Evolutionary conservation across 257 asterid species (phyloP).

Genomic region (Echites panduratus): DNA sequence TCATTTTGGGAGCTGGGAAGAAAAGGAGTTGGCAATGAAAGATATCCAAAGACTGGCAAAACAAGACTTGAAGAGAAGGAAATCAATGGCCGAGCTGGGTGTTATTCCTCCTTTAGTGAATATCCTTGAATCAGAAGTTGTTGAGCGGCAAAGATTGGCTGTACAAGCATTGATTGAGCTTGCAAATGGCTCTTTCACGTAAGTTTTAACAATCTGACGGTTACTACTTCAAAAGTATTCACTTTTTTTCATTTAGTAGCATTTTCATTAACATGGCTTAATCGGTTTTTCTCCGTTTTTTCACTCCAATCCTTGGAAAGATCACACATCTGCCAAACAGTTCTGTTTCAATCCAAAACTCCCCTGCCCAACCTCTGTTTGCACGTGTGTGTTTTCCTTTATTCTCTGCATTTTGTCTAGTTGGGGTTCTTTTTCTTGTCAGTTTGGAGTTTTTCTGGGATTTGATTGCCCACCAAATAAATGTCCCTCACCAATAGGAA

Average conservation of each 20-base stretch:
- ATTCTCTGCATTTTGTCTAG: no score
- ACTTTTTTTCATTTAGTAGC: neutral
- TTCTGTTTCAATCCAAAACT: no score
- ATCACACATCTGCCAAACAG: neutral
- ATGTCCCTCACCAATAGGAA: neutral
- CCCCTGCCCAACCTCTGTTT: no score
- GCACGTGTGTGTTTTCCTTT: neutral
- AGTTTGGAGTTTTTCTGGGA: no score
- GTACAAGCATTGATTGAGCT: constrained; percentile 58
- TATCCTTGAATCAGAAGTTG: constrained; percentile 60
- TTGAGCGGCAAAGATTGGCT: constrained; percentile 53
- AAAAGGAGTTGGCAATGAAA: constrained; percentile 59
- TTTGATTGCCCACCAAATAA: constrained; percentile 10
- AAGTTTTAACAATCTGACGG: constrained; percentile 27
- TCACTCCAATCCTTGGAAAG: neutral
- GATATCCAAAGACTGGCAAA: constrained; percentile 62
- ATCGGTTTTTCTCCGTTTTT: neutral
- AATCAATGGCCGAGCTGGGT: constrained; percentile 81
- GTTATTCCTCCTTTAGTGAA: constrained; percentile 83
- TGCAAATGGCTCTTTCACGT: constrained; percentile 74
- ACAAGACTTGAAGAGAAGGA: constrained; percentile 47
- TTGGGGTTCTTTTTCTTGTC: no score
- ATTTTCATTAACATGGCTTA: neutral
- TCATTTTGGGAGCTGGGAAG: constrained; percentile 81
- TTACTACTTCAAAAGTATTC: neutral